Percentiles rank a stretch among this genome's conserved stretches.
These are phyloP conservation scores for Pinus albicaulis DNA, from an alignment of 75 land plant species.

Conservation along the genomic window DNA sequence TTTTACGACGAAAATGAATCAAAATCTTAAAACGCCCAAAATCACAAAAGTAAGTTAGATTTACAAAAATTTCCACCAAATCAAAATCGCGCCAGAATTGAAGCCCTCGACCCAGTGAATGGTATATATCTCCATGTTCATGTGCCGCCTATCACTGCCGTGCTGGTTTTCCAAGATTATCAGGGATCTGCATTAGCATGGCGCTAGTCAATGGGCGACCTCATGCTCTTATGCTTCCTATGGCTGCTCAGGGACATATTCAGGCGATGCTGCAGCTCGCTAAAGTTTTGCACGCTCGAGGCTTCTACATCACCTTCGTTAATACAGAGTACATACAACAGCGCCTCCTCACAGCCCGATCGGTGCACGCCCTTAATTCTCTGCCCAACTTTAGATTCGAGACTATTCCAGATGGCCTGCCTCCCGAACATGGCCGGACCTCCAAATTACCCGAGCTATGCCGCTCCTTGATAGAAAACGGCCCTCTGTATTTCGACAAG, in stretches of 20 bases:
- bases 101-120: no score
- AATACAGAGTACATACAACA: neutral
- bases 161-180: no score
- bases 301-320: conserved; percentile 10
- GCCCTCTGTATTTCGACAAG: neutral
- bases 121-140: no score
- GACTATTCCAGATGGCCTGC: conserved; percentile 31
- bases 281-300: neutral
- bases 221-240: conserved; percentile 4
- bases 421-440: conserved; percentile 8
- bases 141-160: no score
- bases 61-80: no score
- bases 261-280: conserved; percentile 5
- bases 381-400: conserved; percentile 9
- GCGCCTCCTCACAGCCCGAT: neutral
- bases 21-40: no score
- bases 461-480: neutral
- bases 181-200: no score
- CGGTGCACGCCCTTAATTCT: neutral
- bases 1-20: no score
- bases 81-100: no score
- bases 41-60: no score
- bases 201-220: neutral
- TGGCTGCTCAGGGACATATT: conserved; percentile 7
- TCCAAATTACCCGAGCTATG: conserved; percentile 13